A percentile compares a stretch with the other conserved stretches of the same genome.
phyloP scores from a whole-genome alignment of 768 basidiomycete genomes.

The Pholiota microspora region DNA sequence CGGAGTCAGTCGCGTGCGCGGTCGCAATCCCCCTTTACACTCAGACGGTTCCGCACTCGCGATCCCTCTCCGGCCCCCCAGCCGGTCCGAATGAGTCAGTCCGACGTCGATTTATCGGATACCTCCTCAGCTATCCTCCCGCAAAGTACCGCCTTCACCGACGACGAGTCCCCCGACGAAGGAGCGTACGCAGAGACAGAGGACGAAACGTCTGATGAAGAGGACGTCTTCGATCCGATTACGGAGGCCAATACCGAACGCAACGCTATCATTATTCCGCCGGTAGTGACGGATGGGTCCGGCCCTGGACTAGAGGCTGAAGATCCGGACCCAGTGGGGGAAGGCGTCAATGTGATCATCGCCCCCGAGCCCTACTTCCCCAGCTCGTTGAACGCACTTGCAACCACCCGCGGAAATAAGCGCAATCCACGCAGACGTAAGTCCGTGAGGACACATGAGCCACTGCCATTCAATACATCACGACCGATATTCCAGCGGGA shows the following conservation, averaged over 20 bases:
- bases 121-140: slow-evolving; percentile 55
- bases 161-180: slow-evolving; percentile 67
- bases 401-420: slow-evolving; percentile 36
- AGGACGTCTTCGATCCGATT: slow-evolving; percentile 67
- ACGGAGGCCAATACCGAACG: slow-evolving; percentile 89
- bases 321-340: slow-evolving; percentile 83
- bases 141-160: slow-evolving; percentile 60
- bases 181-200: slow-evolving; percentile 55
- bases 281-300: slow-evolving; percentile 23
- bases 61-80: slow-evolving; percentile 57
- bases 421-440: slow-evolving; percentile 56
- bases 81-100: slow-evolving; percentile 56
- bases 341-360: slow-evolving; percentile 87
- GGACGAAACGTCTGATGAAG: slow-evolving; percentile 58
- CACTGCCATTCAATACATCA: slow-evolving; percentile 62
- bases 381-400: slow-evolving; percentile 55
- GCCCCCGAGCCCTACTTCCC: slow-evolving; percentile 84
- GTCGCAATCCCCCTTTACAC: slow-evolving; percentile 77
- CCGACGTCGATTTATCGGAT: slow-evolving; percentile 60
- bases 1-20: slow-evolving; percentile 58
- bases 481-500: slow-evolving; percentile 89
- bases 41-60: slow-evolving; percentile 63
- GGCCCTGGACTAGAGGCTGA: slow-evolving; percentile 48
- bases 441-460: slow-evolving; percentile 60
- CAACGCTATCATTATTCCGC: slow-evolving; percentile 60